phyloP scores from a whole-genome alignment of 176 grass and related monocot genomes.

The Carex littledalei region DNA sequence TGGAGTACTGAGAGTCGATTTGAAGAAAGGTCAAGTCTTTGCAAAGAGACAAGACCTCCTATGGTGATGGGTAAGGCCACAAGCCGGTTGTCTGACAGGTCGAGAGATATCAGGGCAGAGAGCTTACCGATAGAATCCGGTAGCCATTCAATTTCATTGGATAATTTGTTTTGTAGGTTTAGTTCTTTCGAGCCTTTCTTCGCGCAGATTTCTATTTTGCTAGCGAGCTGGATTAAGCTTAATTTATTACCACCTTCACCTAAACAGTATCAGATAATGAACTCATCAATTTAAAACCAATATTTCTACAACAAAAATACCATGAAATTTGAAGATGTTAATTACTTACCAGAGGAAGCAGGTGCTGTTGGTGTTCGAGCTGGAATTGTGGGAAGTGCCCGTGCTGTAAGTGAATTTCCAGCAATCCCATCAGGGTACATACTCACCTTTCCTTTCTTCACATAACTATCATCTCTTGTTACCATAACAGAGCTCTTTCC shows the following conservation, averaged over 20 bases:
- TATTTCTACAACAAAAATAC: neutral
- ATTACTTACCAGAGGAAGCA: conserved; percentile 22
- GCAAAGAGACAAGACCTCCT: conserved; percentile 76
- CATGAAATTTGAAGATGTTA: neutral
- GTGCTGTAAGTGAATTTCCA: conserved; percentile 28
- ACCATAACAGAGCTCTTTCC: conserved; percentile 33
- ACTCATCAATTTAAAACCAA: neutral
- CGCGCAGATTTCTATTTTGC: conserved; percentile 75
- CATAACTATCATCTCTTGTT: conserved; percentile 88
- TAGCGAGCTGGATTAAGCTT: conserved; percentile 81
- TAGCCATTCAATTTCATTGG: conserved; percentile 82
- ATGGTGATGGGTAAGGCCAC: conserved; percentile 59
- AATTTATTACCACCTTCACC: conserved; percentile 54
- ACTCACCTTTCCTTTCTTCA: conserved; percentile 63
- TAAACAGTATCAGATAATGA: conserved; percentile 42
- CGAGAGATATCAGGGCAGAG: conserved; percentile 60
- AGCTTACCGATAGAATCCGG: conserved; percentile 97
- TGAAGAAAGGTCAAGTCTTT: conserved; percentile 71
- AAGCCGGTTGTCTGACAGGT: conserved; percentile 75
- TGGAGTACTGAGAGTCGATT: conserved; percentile 68
- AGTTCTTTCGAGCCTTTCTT: conserved; percentile 66
- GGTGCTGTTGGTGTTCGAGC: neutral
- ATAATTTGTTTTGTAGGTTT: conserved; percentile 64
- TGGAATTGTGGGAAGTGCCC: conserved; percentile 15
- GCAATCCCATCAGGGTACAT: conserved; percentile 45